Conservation (phyloP, 2,329 filamentous ascomycete species). For the Apiospora arundinis region DNA sequence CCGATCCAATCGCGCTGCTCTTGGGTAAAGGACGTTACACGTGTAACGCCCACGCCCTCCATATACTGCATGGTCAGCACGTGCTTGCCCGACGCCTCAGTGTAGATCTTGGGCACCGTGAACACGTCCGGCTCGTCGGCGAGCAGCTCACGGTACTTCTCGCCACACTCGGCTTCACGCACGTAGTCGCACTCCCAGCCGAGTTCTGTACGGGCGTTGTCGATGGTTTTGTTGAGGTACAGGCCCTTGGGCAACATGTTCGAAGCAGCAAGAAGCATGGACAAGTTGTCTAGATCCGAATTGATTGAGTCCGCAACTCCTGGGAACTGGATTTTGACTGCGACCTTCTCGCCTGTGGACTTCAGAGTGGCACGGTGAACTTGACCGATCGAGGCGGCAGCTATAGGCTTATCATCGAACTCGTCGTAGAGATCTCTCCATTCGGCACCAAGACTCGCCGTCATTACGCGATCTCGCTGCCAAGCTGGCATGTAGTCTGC, state of each 20-base stretch:
- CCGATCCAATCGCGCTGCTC: constrained; percentile 94
- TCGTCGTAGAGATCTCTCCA: constrained; percentile 85
- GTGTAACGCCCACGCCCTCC: constrained; percentile 84
- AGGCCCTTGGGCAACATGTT: constrained; percentile 88
- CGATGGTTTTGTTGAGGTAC: constrained; percentile 96
- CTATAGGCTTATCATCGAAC: constrained; percentile 91
- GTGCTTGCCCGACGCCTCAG: constrained; percentile 81
- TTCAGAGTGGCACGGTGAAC: constrained; percentile 86
- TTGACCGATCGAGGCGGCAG: constrained; percentile 95
- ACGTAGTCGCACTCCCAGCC: constrained; percentile 97
- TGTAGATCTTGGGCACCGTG: constrained; percentile 77
- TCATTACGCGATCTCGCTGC: constrained; percentile 86
- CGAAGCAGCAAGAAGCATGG: constrained; percentile 87
- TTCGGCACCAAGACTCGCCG: constrained; percentile 76
- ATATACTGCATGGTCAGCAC: constrained; percentile 95
- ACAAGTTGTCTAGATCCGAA: constrained; percentile 93
- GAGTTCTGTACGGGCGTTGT: constrained; percentile 88
- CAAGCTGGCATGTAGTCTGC: constrained; percentile 98
- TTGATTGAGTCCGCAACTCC: constrained; percentile 96
- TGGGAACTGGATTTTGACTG: constrained; percentile 97
- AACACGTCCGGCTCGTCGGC: constrained; percentile 77
- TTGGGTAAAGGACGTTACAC: constrained; percentile 76
- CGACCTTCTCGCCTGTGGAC: constrained; percentile 76
- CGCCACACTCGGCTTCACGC: constrained; percentile 83
- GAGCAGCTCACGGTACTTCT: constrained; percentile 79